Base-by-base conservation (phyloP, 805 yeast species). In the Yamadazyma paraphyllophila region DNA sequence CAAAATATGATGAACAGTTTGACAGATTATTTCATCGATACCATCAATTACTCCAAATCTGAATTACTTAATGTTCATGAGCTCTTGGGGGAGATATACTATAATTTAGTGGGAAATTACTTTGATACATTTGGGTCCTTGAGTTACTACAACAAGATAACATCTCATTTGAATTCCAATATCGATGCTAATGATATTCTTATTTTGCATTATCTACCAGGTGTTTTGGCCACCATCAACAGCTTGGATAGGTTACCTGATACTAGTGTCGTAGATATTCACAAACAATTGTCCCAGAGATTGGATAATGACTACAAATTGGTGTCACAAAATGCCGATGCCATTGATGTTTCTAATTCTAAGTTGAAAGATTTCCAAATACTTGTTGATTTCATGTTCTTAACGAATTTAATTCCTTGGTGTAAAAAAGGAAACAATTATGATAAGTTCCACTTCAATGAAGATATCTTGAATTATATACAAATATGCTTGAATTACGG, bases 41-140 rank as follows among this genome's bases (percentile, higher is more conserved):
- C 66, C 15, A 61, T 85, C 30, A 72, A 71, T 31, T 82, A 77
- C 55, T 77, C 85, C 57, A 78, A 89, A 50, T 80, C 78, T 45
- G 81, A 80, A 51, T 68, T 88, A 25, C 74, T 80, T 43, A 71
- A 70, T 41, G 83, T 83, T 54, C 94, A 90, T 60, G 96, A 88
- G 55, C 58, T 74, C 1, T 63, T 91, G 44, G 83, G 91, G 36
- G 86, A 82, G 59, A 69, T 88, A 1, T 66, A 85, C 6, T 78
- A 62, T 53, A 83, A 85, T 2, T 61, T 79, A 36, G 67, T 76
- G 7, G 66, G 69, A 2, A 67, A 67, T 32, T 67, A 70, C 33
- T 48, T 59, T 20, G 54, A 66, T 1, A 52, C 61, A 32, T 65
- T 63, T 37, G 63, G 64, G 7, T 51, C 62, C 10, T 36, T 57